Evolutionary conservation across 495 filamentous ascomycete genomes (phyloP), one percentile per base, ranked within the genome.

Genomic region (Hypoxylon crocopeplum): DNA sequence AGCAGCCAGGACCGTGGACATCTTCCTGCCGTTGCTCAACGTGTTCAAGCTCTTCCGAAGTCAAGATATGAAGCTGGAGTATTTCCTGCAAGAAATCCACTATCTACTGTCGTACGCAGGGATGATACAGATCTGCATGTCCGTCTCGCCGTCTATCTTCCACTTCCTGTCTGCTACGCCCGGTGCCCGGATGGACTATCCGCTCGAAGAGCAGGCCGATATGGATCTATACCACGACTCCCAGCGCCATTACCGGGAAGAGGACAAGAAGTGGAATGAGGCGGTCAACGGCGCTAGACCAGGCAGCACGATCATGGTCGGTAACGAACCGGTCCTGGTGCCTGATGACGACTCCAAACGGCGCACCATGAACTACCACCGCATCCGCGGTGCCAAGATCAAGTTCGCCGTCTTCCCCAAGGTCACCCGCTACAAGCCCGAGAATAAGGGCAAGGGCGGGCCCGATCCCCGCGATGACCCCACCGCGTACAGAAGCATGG

Each of bases 91-190:
- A 58, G 72, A 77, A 8, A 37, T 81, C 0, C 79, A 82, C 69
- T 33, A 71, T 19, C 47, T 82, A 12, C 54, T 82, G 5, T 69
- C 77, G 21, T 63, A 71, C 29, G 77, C 80, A 0, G 79, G 68
- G 1, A 71, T 75, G 54, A 64, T 81, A 5, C 73, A 76, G 22
- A 49, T 82, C 40, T 72, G 66, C 54, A 77, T 72, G 50, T 70
- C 75, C 32, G 48, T 75, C 44, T 82, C 80, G 0, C 65, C 64
- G 5, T 69, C 74, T 38, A 76, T 82, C 56, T 81, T 81, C 64
- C 73, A 72, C 41, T 62, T 79, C 60, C 48, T 64, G 1, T 69
- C 66, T 36, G 69, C 76, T 0, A 58, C 67, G 1, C 75, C 74
- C 5, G 77, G 77, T 27, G 68, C 72, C 16, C 40, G 53, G 4